Evolutionary conservation across 129 eudicot species (phyloP), one percentile per base, ranked within the genome.

Genomic region (Cynara cardunculus): DNA sequence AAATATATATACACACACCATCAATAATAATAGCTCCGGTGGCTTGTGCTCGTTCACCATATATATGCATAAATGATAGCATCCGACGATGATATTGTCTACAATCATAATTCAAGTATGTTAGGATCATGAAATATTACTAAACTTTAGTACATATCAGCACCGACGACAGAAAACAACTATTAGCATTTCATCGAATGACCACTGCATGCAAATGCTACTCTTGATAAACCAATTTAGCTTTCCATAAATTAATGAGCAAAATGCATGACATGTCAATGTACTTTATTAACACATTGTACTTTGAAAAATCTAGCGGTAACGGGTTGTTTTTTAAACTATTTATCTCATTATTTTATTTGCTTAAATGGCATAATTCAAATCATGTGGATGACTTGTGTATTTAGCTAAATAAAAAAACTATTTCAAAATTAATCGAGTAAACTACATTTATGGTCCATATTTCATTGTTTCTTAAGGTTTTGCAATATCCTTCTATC

Each of bases 21-120:
- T 90, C 94, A 80, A 88, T 86, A 67, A 90, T 81, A 69, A 90
- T 53, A 86, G 90, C 89, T 65, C 92, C 92, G 28, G 89, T 89
- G 27, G 83, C 85, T 46, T 81, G 77, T 31, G 86, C 69, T 2
- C 92, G 90, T 65, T 78, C 88, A 56, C 86, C 90, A 77, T 74
- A 88, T 13, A 88, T 82, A 14, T 80, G 76, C 90, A 86, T 90
- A 69, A 88, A 86, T 28, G 91, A 86, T 44, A 86, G 86, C 78
- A 67, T 68, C 77, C 32, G 80, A 72, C 31, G 31, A 41, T 87
- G 82, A 81, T 79, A 69, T 11, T 62, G 39, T 77, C 91, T 88
- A 84, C 86, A 88, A 72, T 69, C 81, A 82, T 28, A 84, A 49
- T 35, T n/a, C 75, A 14, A 28, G 10, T 32, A 27, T 21, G 69